Percentiles rank a stretch among this genome's conserved stretches.
Evolutionary conservation across 2,329 filamentous ascomycete genomes (phyloP).

Genomic region (Chrysosporium queenslandicum): DNA sequence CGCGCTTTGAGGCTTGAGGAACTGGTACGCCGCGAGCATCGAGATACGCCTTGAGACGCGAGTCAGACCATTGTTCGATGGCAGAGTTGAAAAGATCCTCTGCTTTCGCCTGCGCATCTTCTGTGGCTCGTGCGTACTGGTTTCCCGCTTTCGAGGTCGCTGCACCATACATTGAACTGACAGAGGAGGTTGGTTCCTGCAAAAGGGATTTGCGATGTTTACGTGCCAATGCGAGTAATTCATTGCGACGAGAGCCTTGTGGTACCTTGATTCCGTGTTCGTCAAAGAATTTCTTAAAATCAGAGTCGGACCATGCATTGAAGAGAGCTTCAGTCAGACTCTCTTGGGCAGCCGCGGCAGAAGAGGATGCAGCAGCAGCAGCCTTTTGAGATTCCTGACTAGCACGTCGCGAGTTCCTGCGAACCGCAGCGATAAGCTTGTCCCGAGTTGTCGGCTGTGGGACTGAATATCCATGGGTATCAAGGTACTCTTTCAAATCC

Average conservation of each 20-base stretch:
- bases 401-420: constrained; percentile 77
- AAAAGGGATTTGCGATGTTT: constrained; percentile 64
- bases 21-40: constrained; percentile 67
- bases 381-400: constrained; percentile 57
- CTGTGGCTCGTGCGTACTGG: constrained; percentile 64
- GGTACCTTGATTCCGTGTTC: constrained; percentile 83
- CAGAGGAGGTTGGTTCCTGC: constrained; percentile 24
- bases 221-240: constrained; percentile 78
- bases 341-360: constrained; percentile 59
- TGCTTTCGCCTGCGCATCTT: constrained; percentile 52
- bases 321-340: constrained; percentile 74
- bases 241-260: constrained; percentile 82
- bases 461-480: constrained; percentile 72
- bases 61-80: constrained; percentile 59
- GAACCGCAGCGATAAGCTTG: constrained; percentile 76
- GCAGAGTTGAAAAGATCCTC: constrained; percentile 58
- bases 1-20: constrained; percentile 59
- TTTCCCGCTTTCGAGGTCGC: constrained; percentile 68
- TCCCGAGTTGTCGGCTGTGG: constrained; percentile 79
- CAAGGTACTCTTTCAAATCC: constrained; percentile 87
- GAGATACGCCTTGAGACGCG: constrained; percentile 65
- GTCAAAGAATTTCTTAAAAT: constrained; percentile 88
- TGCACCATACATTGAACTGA: constrained; percentile 50
- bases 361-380: constrained; percentile 51
- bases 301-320: constrained; percentile 77